Base-by-base conservation (phyloP, 192 early-diverging fungal species). In the Mortierella claussenii region DNA sequence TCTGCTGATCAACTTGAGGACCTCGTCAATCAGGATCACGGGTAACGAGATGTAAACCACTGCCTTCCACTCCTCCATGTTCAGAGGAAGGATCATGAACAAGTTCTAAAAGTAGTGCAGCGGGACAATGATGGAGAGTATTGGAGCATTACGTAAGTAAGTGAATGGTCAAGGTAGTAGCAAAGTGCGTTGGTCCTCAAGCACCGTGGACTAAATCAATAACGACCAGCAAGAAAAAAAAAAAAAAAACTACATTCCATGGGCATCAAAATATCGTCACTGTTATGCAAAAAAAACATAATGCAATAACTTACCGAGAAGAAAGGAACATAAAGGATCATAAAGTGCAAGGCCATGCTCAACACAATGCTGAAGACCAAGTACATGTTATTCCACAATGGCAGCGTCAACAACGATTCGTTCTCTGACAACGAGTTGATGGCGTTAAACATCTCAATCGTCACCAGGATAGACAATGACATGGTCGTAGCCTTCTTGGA, bases 401-500 rank as follows among this genome's bases (percentile, higher is more conserved):
- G 95, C 57, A 98, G 88, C 4, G 92, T 93, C 28, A 98, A 79
- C 65, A 99, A 80, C 28, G 91, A 93, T 60, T 96, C 95, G 80
- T 99, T 97, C 85, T 98, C 98, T 18, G 93, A 95, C 51, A 98
- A 83, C 79, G 89, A 91, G 84, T 98, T 98, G 83, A 98, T 95
- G 50, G 98, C 96, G 79, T 99, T 98, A 71, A 98, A 92, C 98
- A 99, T 98, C 79, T 99, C 97, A 69, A 99, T 97, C 28, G 93
- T 92, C 17, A 98, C 97, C 48, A 99, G 79, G 63, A 99, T 93
- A 26, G 95, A 96, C 52, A 99, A 85, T 48, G 94, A 95, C 82
- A 98, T 93, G 33, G 98, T 97, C 32, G 97, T 97, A 24, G 98
- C 98, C 70, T 90, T 88, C 52, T 89, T 85, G 15, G 95, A 85